Percentiles rank a stretch among this genome's conserved stretches.
These are phyloP conservation scores for Globisporangium spiculum DNA, from an alignment of 352 stramenopile species.

Conservation along the genomic window DNA sequence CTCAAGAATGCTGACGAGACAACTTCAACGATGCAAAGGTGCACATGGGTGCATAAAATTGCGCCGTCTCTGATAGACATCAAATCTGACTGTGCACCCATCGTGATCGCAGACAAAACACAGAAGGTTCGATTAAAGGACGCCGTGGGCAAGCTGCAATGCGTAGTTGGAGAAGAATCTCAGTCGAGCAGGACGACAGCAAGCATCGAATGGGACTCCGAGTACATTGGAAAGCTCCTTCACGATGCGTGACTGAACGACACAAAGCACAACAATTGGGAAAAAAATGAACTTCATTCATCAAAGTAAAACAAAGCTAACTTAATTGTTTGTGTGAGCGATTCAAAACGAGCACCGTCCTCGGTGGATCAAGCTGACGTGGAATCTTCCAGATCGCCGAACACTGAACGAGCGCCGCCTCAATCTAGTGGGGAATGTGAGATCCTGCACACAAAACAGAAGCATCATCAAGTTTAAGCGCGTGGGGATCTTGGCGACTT, in stretches of 20 bases:
- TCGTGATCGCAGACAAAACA: background rate
- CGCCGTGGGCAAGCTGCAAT: background rate
- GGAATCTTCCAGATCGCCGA: background rate
- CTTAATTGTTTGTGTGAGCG: conserved; percentile 24
- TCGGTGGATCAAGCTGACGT: background rate
- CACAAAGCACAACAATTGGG: conserved; percentile 3
- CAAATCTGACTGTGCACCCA: background rate
- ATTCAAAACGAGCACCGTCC: conserved; percentile 3
- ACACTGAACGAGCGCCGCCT: background rate
- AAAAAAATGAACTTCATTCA: conserved; percentile 29
- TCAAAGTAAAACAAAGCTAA: conserved; percentile 43
- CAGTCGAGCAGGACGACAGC: background rate
- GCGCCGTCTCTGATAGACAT: background rate
- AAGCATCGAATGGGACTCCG: conserved; percentile 5
- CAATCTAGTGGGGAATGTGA: conserved; percentile 3
- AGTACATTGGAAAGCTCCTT: conserved; percentile 5
- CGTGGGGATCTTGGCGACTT: conserved; percentile 22
- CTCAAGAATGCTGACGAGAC: background rate
- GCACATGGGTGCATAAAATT: background rate
- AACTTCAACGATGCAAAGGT: conserved; percentile 13
- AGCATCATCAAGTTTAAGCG: conserved; percentile 11
- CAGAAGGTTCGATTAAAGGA: conserved; percentile 2
- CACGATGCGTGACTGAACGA: background rate
- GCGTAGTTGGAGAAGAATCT: background rate
- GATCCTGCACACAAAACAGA: conserved; percentile 10